Evolutionary conservation across 2,329 filamentous ascomycete genomes (phyloP).

Genomic region (Pseudogymnoascus pannorum): DNA sequence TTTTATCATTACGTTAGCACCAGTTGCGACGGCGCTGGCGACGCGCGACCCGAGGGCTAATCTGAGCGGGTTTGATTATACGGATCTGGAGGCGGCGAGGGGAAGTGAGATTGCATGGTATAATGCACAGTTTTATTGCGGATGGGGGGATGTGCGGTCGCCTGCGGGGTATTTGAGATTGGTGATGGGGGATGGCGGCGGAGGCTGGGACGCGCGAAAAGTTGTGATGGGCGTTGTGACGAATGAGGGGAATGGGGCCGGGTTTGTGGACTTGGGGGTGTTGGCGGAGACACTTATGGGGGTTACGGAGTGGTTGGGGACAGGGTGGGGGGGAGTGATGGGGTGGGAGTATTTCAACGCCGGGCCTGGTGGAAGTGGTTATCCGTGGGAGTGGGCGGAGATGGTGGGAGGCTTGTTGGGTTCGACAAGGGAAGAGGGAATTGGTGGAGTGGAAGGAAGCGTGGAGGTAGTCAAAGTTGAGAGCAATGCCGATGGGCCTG

Average conservation of each 20-base stretch:
- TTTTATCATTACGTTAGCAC: constrained; percentile 76
- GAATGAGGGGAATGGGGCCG: constrained; percentile 65
- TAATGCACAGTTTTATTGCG: constrained; percentile 89
- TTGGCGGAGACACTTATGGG: constrained; percentile 50
- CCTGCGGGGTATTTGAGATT: constrained; percentile 45
- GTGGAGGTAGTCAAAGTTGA: background rate
- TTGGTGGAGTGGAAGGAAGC: background rate
- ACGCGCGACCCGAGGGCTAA: constrained; percentile 48
- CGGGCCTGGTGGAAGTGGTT: constrained; percentile 51
- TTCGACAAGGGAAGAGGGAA: background rate
- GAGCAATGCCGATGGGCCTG: constrained; percentile 12
- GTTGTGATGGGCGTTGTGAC: constrained; percentile 78
- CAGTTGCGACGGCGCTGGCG: constrained; percentile 69
- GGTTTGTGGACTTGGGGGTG: constrained; percentile 51
- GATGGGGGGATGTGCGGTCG: constrained; percentile 48
- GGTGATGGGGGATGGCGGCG: constrained; percentile 30
- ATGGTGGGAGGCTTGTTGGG: constrained; percentile 42
- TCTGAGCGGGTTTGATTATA: constrained; percentile 77
- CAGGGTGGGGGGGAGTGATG: constrained; percentile 77
- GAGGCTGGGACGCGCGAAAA: constrained; percentile 65
- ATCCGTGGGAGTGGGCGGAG: constrained; percentile 73
- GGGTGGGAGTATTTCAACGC: constrained; percentile 95
- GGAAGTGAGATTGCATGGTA: constrained; percentile 71
- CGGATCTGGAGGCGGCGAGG: constrained; percentile 60
- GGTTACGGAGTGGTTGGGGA: constrained; percentile 46